Percentiles rank a stretch among this genome's conserved stretches.
Conservation (phyloP, 768 basidiomycete species). For the Leccinum obscurum region DNA sequence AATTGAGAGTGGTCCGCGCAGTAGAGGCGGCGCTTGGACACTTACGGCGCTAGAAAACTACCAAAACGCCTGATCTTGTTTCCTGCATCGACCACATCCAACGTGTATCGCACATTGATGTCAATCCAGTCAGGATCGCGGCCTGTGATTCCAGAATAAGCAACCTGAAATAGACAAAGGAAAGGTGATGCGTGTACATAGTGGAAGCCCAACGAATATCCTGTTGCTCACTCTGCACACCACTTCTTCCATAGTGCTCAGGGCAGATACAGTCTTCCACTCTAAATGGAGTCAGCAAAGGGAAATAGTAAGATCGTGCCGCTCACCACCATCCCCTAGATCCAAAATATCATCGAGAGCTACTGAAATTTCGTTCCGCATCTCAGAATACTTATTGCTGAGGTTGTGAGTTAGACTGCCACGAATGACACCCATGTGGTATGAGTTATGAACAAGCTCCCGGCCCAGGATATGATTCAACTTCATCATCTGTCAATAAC, state of each 20-base stretch:
- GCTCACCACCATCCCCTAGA: constrained; percentile 16
- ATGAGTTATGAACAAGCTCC: constrained; percentile 30
- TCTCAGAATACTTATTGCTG: constrained; percentile 23
- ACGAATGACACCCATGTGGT: constrained; percentile 34
- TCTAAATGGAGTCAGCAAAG: no score
- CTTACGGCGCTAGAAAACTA: no score
- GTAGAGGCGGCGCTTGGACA: no score
- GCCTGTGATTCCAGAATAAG: no score
- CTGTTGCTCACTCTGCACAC: neutral
- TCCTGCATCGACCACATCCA: no score
- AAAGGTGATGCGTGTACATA: neutral
- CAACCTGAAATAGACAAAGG: no score
- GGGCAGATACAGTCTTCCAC: no score
- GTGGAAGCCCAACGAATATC: constrained; percentile 47
- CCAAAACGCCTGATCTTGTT: no score
- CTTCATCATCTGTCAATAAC: constrained; percentile 34
- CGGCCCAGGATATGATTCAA: constrained; percentile 40
- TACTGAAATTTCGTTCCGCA: constrained; percentile 32
- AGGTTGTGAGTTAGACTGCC: constrained; percentile 39
- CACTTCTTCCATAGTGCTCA: constrained; percentile 20
- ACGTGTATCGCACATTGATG: no score
- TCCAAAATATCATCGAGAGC: constrained; percentile 43
- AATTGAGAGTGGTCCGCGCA: no score
- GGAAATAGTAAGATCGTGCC: neutral
- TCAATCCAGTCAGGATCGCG: no score